These are phyloP conservation scores for Mayamaea pseudoterrestris DNA, from an alignment of 108 stramenopile genomes.

Conservation along the genomic window DNA sequence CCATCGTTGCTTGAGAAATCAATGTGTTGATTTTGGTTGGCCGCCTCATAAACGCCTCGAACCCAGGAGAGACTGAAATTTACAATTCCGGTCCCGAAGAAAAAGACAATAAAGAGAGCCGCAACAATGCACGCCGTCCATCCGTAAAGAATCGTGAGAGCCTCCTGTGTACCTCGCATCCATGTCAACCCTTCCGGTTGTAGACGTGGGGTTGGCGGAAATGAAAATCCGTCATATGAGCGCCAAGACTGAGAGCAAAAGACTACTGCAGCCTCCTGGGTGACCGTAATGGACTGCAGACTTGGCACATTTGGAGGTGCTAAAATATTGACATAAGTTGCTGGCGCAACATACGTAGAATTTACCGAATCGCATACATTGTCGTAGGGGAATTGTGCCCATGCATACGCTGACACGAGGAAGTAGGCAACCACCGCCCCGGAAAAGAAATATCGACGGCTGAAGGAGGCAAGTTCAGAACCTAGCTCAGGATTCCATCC, in stretches of 20 bases:
- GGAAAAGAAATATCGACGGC: slow-evolving; percentile 49
- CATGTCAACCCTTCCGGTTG: slow-evolving; percentile 23
- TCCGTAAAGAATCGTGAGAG: slow-evolving; percentile 36
- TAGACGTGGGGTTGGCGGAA: slow-evolving; percentile 31
- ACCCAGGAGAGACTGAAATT: slow-evolving; percentile 19
- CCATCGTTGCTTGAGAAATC: slow-evolving; percentile 54
- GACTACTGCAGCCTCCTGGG: slow-evolving; percentile 11
- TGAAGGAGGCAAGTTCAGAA: slow-evolving; percentile 39
- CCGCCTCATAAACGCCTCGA: slow-evolving; percentile 30
- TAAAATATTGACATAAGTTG: not conserved
- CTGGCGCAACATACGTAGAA: not conserved
- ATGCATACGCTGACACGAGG: slow-evolving; percentile 35
- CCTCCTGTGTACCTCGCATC: slow-evolving; percentile 44
- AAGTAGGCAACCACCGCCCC: slow-evolving; percentile 29
- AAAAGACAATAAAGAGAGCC: slow-evolving; percentile 21
- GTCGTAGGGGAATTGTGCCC: slow-evolving; percentile 50
- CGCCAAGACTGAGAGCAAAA: slow-evolving; percentile 33
- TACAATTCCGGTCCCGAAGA: slow-evolving; percentile 20
- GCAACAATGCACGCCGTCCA: slow-evolving; percentile 24
- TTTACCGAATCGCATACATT: slow-evolving; percentile 25
- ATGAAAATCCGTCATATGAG: slow-evolving; percentile 13
- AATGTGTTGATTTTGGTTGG: slow-evolving; percentile 39
- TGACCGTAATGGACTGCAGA: slow-evolving; percentile 12
- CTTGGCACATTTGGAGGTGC: slow-evolving; percentile 7
- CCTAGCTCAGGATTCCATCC: slow-evolving; percentile 36